Base-by-base conservation (phyloP, 2,329 filamentous ascomycete genomes). In the Cordyceps farinosa region DNA sequence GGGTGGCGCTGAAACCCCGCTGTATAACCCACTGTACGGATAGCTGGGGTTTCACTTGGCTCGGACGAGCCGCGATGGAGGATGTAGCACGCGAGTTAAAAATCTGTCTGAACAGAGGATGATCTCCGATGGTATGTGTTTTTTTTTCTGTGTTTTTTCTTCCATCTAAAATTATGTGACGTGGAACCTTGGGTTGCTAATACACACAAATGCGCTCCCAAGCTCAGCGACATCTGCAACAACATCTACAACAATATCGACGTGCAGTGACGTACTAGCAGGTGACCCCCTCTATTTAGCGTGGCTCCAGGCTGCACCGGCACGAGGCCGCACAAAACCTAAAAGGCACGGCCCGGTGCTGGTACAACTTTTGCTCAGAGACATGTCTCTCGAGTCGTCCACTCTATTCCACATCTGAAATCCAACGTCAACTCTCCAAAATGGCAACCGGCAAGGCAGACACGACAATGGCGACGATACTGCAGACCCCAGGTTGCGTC, bases 301-400 rank as follows among this genome's bases (percentile, higher is more conserved):
- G 42, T 36, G 54, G n/a, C 30, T 45, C 15, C 51, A 54, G 36
- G 53, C 27, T 34, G 29, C 38, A 9, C 17, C 22, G 42, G 42
- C 54, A 57, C 54, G 54, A 57, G 40, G 22, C 52, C 34, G 11
- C 17, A 15, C 50, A 11, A 40, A 47, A 56, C 30, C 17, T 45
- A 8, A 32, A 57, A 57, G 54, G 54, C 40, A 57, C 54, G 54
- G 54, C 10, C 54, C 54, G 54, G 54, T 36, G 54, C 9, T 29
- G 22, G 27, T 54, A 15, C 52, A 30, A 32, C 36, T 15, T 42
- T 30, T 13, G 34, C 15, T n/a, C 29, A 9, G 15, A 5, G n/a
- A n/a, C 50, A 36, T 22, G 50, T n/a, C 17, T 9, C 32, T 53
- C 3, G 7, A 36, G n/a, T 2, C 50, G 30, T 13, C 10, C 30